Base-by-base conservation (phyloP, 73 alveolate genomes). In the Paramecium octaurelia region DNA sequence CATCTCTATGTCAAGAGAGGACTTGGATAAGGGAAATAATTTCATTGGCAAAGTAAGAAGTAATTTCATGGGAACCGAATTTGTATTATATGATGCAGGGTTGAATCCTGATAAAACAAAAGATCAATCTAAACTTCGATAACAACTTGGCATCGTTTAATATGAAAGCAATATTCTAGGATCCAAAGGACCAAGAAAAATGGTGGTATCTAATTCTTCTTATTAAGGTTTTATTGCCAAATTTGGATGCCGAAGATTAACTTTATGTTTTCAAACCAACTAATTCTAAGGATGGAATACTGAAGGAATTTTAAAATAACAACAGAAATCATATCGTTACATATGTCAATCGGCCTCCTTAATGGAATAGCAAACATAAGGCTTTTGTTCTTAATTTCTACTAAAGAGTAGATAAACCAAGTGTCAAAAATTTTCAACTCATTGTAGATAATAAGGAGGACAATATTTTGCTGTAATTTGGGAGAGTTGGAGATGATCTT, bases 41-140 rank as follows among this genome's bases (percentile, higher is more conserved):
- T 96, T 85, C 80, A 54, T 96, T 0, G 99, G 98, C 8, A 97
- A 97, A 89, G 95, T 97, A 31, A 93, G 99, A 64, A 94, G 98
- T 8, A 97, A 97, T 88, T 97, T 97, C 93, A 90, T 97, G 64
- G 99, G 99, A 38, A 97, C 99, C 1, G 99, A 97, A 86, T 97
- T 97, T 64, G 71, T 58, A 18, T 84, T 96, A 46, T 97, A 92
- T 80, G 99, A 97, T 71, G 46, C 92, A 14, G 98, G 98, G 5
- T 94, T 94, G 76, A 96, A 96, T 80, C 99, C 99, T 10, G 95
- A 95, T 88, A 96, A 95, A 86, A 93, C 95, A 10, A 96, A 96
- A 54, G 54, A 69, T 50, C 93, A 86, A 8, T 95, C 94, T 27
- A 93, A 95, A 21, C 77, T 58, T 12, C 64, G 99, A 83, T 54